These are phyloP conservation scores for Cystobasidium ongulense DNA, from an alignment of 768 basidiomycete species.

Conservation along the genomic window DNA sequence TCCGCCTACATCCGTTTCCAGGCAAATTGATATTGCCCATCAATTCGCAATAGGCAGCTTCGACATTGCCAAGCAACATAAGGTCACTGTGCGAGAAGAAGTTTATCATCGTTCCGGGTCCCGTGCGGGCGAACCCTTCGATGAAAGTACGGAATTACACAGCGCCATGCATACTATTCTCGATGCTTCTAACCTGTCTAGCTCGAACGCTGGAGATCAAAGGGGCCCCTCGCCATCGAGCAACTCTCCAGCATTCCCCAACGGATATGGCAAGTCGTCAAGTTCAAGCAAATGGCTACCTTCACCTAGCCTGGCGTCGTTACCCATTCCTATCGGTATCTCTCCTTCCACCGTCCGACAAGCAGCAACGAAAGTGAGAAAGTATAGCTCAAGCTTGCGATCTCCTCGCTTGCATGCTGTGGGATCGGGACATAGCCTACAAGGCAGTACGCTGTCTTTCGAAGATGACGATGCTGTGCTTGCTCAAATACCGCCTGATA, in stretches of 20 bases:
- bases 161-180: constrained; percentile 40
- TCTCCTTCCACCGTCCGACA: background rate
- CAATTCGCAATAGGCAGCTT: constrained; percentile 10
- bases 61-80: background rate
- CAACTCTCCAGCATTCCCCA: constrained; percentile 36
- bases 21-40: constrained; percentile 44
- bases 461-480: constrained; percentile 41
- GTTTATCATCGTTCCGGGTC: constrained; percentile 13
- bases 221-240: background rate
- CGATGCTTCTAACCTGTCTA: constrained; percentile 19
- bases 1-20: constrained; percentile 64
- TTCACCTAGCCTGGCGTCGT: background rate
- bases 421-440: background rate
- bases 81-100: constrained; percentile 8
- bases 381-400: background rate
- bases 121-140: background rate
- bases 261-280: constrained; percentile 32
- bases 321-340: background rate
- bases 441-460: constrained; percentile 32
- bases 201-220: background rate
- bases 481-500: constrained; percentile 19
- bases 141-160: constrained; percentile 32
- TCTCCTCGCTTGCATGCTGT: constrained; percentile 13
- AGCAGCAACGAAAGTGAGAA: background rate
- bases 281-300: constrained; percentile 25